These are phyloP conservation scores for Cicer chorassanicum DNA, from an alignment of 306 rosid species.

Conservation along the genomic window DNA sequence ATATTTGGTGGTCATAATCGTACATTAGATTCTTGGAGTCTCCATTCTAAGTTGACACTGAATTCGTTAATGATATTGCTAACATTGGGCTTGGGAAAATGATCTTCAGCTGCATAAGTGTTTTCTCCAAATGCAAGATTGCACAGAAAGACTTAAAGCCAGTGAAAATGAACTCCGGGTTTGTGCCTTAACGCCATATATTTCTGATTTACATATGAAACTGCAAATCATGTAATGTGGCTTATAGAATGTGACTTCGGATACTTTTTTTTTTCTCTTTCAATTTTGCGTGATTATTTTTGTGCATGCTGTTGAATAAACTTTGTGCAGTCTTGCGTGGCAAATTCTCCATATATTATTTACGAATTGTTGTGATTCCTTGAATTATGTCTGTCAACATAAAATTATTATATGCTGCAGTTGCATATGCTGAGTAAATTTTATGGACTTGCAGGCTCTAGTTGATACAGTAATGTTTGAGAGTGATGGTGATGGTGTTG, in stretches of 20 bases:
- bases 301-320: neutral
- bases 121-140: slow-evolving; percentile 65
- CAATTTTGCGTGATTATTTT: slow-evolving; percentile 13
- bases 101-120: slow-evolving; percentile 75
- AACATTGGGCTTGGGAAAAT: slow-evolving; percentile 41
- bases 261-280: neutral
- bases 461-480: slow-evolving; percentile 61
- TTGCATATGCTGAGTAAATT: slow-evolving; percentile 16
- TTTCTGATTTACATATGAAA: slow-evolving; percentile 28
- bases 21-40: slow-evolving; percentile 21
- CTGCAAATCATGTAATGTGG: slow-evolving; percentile 34
- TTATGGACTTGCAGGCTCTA: slow-evolving; percentile 63
- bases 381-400: slow-evolving; percentile 16
- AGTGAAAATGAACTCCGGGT: slow-evolving; percentile 91
- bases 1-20: slow-evolving; percentile 17
- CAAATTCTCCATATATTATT: neutral
- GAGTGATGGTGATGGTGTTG: slow-evolving; percentile 52
- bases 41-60: slow-evolving; percentile 3
- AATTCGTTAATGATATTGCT: slow-evolving; percentile 40
- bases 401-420: slow-evolving; percentile 8
- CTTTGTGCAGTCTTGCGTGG: slow-evolving; percentile 12
- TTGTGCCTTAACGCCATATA: slow-evolving; percentile 36
- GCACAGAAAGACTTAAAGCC: slow-evolving; percentile 63
- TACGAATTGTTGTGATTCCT: slow-evolving; percentile 18
- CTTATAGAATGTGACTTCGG: neutral